A percentile compares a stretch with the other conserved stretches of the same genome.
Evolutionary conservation across 2,329 filamentous ascomycete genomes (phyloP).

Genomic region (Sarocladium kiliense): DNA sequence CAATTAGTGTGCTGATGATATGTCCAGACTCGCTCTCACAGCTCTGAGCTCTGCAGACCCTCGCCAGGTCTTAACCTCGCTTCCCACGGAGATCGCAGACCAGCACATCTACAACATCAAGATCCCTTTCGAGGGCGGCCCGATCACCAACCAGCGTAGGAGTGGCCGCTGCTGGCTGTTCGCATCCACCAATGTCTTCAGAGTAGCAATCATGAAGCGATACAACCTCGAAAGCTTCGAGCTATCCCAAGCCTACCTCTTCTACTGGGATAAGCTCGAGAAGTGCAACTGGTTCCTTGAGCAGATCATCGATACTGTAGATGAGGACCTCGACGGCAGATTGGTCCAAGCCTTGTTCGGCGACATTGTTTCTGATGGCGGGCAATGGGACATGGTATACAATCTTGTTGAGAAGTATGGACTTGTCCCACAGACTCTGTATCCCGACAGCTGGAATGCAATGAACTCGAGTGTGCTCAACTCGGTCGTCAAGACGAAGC

Average conservation of each 20-base stretch:
- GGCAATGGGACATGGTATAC: conserved; percentile 89
- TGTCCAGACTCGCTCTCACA: conserved; percentile 63
- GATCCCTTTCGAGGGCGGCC: conserved; percentile 75
- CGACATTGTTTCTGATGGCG: conserved; percentile 71
- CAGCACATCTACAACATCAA: conserved; percentile 79
- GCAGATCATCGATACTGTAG: conserved; percentile 69
- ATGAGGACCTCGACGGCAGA: conserved; percentile 65
- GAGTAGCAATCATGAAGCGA: conserved; percentile 80
- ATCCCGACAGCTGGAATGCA: conserved; percentile 79
- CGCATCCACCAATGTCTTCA: conserved; percentile 85
- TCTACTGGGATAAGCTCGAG: conserved; percentile 93
- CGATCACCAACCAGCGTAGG: conserved; percentile 78
- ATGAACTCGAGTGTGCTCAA: conserved; percentile 67
- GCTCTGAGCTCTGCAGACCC: conserved; percentile 66
- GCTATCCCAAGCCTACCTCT: conserved; percentile 82
- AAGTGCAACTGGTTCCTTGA: conserved; percentile 89
- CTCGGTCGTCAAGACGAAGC: conserved; percentile 71
- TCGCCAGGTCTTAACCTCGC: conserved; percentile 59
- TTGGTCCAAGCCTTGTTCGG: conserved; percentile 65
- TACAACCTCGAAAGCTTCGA: conserved; percentile 75
- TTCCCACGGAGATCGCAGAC: conserved; percentile 58
- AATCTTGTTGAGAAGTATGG: conserved; percentile 86
- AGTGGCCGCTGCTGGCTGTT: conserved; percentile 91
- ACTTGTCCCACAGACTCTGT: conserved; percentile 75
- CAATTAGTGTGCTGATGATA: not conserved